Base-by-base conservation (phyloP, 108 stramenopile genomes). In the Pseudonitzschia delicatissima region DNA sequence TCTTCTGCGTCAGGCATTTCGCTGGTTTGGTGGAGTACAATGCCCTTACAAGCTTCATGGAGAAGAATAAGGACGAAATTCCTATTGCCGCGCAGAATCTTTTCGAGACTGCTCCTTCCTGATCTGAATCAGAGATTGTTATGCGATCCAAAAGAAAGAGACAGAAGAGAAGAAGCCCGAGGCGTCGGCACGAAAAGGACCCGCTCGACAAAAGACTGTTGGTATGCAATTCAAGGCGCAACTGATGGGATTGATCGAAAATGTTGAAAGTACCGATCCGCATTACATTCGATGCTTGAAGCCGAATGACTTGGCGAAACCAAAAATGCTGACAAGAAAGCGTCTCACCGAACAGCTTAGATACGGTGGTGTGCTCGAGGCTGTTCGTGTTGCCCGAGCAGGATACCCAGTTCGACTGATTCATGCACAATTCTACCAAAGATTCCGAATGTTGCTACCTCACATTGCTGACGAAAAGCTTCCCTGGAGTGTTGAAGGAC, bases 211-310 rank as follows among this genome's bases (percentile, higher is more conserved):
- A 52, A 90, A 87, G 50, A 96, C 96, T 28, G 94, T 98, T 50
- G 94, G 94, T 11, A 83, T 89, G 49, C 99, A 98, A 58, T 99
- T 99, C 83, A 95, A 96, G 69, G 82, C 82, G 40, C 97, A 98
- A 66, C 85, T 99, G 15, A 78, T 53, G 39, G 76, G 71, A 27
- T 84, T 99, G 37, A 97, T 98, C 77, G 76, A 68, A 29, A 92
- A 78, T 65, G 86, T 99, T 47, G 86, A 90, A 71, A 86, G 76
- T n/a, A 98, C 99, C n/a, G 87, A 96, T 84, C 98, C 99, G 23
- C 98, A 99, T 70, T 99, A 97, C 84, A 95, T 99, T 73, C 91
- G 98, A 48, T 99, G 99, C 72, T 73, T 99, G 65, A 99, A 99
- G 76, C 97, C 98, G 2, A 98, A 98, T 78, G 95, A 96, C 68